These are phyloP conservation scores for Aspergillus sergii DNA, from an alignment of 2,329 filamentous ascomycete genomes.

Conservation along the genomic window DNA sequence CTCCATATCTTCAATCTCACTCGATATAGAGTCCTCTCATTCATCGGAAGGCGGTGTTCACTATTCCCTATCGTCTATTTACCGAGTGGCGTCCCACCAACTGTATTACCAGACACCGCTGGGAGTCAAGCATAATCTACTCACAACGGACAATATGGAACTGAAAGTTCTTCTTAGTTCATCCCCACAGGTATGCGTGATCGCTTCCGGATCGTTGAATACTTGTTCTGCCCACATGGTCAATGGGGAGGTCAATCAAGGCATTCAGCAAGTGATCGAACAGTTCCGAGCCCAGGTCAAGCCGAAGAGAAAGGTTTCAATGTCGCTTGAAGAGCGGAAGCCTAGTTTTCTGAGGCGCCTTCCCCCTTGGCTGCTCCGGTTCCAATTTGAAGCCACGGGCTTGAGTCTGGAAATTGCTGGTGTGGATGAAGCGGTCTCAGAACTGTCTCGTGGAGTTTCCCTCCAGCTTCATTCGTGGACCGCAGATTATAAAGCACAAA, in stretches of 20 bases:
- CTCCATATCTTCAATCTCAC: slow-evolving; percentile 87
- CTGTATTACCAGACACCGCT: slow-evolving; percentile 92
- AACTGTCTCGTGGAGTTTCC: slow-evolving; percentile 78
- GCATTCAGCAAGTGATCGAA: slow-evolving; percentile 84
- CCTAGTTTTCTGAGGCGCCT: slow-evolving; percentile 75
- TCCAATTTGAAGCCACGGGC: slow-evolving; percentile 82
- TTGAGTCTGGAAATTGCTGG: slow-evolving; percentile 91
- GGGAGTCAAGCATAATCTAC: slow-evolving; percentile 79
- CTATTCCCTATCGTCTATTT: slow-evolving; percentile 80
- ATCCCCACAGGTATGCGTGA: slow-evolving; percentile 80
- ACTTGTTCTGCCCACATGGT: slow-evolving; percentile 89
- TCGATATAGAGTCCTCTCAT: slow-evolving; percentile 96
- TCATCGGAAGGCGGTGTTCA: slow-evolving; percentile 80
- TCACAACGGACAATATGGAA: slow-evolving; percentile 86
- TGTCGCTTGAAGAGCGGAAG: slow-evolving; percentile 54
- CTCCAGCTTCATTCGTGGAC: slow-evolving; percentile 86
- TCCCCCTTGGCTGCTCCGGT: slow-evolving; percentile 81
- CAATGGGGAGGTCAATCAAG: slow-evolving; percentile 87
- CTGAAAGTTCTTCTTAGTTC: slow-evolving; percentile 83
- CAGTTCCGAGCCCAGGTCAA: slow-evolving; percentile 75
- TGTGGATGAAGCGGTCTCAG: slow-evolving; percentile 79
- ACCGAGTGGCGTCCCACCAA: slow-evolving; percentile 81
- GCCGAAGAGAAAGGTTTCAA: slow-evolving; percentile 58
- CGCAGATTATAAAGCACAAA: slow-evolving; percentile 84
- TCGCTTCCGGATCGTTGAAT: slow-evolving; percentile 76